Evolutionary conservation across 2,329 filamentous ascomycete species (phyloP).

Genomic region (Colletotrichum tofieldiae): DNA sequence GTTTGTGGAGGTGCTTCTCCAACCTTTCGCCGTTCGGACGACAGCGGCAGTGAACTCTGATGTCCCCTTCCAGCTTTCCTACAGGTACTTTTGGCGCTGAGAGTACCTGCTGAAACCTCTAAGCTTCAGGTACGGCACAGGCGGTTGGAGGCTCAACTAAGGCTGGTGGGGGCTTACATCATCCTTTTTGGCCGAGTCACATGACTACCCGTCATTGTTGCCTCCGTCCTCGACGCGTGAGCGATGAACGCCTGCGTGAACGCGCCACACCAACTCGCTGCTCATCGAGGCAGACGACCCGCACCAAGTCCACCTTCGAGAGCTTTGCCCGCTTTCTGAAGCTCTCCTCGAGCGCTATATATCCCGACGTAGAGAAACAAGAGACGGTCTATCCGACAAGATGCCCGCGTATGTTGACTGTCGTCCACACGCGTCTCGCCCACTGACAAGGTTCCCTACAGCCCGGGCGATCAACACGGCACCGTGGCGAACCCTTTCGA

Average conservation of each 20-base stretch:
- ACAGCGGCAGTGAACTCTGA: conserved; percentile 20
- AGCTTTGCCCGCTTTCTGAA: not conserved
- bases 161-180: conserved; percentile 9
- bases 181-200: conserved; percentile 6
- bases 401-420: conserved; percentile 63
- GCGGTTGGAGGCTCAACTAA: not conserved
- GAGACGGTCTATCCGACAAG: conserved; percentile 36
- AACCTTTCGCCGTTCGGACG: conserved; percentile 40
- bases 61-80: not conserved
- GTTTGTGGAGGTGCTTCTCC: conserved; percentile 36
- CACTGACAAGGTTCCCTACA: conserved; percentile 52
- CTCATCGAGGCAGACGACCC: conserved; percentile 9
- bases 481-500: conserved; percentile 84
- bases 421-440: conserved; percentile 42
- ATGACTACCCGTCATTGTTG: conserved; percentile 40
- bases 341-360: too few species aligned
- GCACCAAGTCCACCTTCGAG: not conserved
- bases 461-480: conserved; percentile 78
- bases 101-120: conserved; percentile 9
- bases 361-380: not conserved
- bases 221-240: conserved; percentile 36
- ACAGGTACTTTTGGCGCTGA: conserved; percentile 1
- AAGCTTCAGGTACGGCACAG: conserved; percentile 10
- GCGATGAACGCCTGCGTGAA: conserved; percentile 5
- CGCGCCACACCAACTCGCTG: conserved; percentile 23